Evolutionary conservation across 2,329 filamentous ascomycete species (phyloP), one percentile per base, ranked within the genome.

Genomic region (Hymenoscyphus infarciens): DNA sequence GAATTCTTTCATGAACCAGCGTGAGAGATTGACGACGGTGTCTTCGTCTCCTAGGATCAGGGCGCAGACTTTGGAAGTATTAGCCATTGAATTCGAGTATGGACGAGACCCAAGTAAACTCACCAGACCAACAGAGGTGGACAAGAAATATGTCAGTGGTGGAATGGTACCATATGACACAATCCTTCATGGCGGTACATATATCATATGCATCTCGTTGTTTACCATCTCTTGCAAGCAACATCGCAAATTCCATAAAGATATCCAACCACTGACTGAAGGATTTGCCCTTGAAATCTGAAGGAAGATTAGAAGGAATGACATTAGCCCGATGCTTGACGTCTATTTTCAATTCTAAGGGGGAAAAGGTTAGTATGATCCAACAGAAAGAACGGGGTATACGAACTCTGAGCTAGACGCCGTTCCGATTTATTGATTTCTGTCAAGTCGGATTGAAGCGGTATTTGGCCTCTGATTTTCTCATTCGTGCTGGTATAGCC

Each of bases 241-340:
- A 81, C 56, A 97, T 81, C 2, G 92, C 90, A 73, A 96, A 96
- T 71, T 95, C 90, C 39, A 96, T 83, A 73, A 99, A 97, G 0
- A 97, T 82, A 68, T 96, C 90, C 2, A 97, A 83, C 95, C 95
- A 99, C 56, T 87, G 83, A 63, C 87, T 81, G 72, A 98, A 97
- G 0, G 87, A 80, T 56, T 98, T 90, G 7, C 89, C 90, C 68
- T 91, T 88, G 72, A 92, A 93, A 63, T 73, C 68, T 31, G 67
- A 61, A 7, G 73, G 72, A 39, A 74, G 59, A 58, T 11, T 39
- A 25, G 19, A 19, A 19, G 53, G 59, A 22, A 61, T 31, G 2
- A 53, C 19, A 38, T 60, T 60, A 29, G 59, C 33, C 13, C 53
- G 59, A 19, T 61, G 31, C 39, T 56, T n/a, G 27, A 66, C 42